Evolutionary conservation across 345 rosid genomes (phyloP), one percentile per base, ranked within the genome.

Genomic region (Eucalyptus fibrosa): DNA sequence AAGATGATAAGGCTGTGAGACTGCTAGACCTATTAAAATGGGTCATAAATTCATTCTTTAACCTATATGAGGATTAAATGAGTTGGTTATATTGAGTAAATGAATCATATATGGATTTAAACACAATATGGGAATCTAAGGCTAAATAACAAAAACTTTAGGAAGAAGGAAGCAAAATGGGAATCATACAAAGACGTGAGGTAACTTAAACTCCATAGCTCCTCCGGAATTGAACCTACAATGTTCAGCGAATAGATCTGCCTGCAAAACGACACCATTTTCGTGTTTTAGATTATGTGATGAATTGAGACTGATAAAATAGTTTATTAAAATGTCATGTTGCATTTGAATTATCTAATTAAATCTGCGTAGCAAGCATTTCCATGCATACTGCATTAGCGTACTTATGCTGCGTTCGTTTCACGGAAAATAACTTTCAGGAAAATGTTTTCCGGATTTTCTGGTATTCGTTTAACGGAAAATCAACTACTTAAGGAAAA

Each of bases 171-270:
- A 11, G 5, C 53, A 56, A n/a, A 86, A 14, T 18, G n/a, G 87
- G 72, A 90, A 82, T 18, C 93, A 44, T 94, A 93, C 93, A 94
- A 88, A 92, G 90, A 89, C 51, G 72, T 88, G 88, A 95, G 95
- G 88, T 72, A 91, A 28, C 89, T 91, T 87, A 94, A 88, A 90
- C 83, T 92, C 95, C 94, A 95, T 2, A 95, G 91, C 88, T 92
- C 96, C 65, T 93, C 94, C 1, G 96, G 96, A 53, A 95, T 88
- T 6, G 24, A 88, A 32, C 95, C 95, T 7, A 44, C 88, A 45
- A 90, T 92, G 49, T 93, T 90, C 50, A 89, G 4, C 8, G 88
- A 88, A 51, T 72, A 88, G 45, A 92, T 95, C 89, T 88, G 92
- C 90, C 96, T 94, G 96, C 19, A 87, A 88, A 50, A 30, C 37